Conservation (phyloP, 2,329 filamentous ascomycete species). For the Sporothrix inflata region DNA sequence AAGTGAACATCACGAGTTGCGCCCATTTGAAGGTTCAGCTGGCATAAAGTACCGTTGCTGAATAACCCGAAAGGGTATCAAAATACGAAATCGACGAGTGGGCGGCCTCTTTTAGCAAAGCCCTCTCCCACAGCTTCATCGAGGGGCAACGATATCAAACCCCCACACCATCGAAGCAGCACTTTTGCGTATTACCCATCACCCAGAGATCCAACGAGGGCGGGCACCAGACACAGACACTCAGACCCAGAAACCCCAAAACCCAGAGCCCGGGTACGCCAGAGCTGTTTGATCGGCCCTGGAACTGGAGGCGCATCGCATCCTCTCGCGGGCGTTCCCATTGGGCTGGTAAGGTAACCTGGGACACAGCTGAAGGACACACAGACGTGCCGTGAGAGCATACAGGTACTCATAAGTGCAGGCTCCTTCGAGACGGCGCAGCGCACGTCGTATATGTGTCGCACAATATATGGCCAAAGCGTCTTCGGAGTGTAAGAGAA, state of each 20-base stretch:
- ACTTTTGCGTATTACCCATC: background rate
- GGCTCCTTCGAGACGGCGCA: background rate
- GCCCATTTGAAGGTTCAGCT: background rate
- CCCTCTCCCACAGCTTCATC: background rate
- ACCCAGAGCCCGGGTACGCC: conserved; percentile 5
- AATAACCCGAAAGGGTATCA: background rate
- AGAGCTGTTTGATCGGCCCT: conserved; percentile 17
- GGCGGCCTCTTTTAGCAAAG: background rate
- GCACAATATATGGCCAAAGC: conserved; percentile 29
- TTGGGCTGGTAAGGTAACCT: background rate
- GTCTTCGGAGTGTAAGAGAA: conserved; percentile 26
- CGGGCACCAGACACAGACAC: background rate
- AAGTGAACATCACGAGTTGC: background rate
- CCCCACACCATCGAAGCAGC: background rate
- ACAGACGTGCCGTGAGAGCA: background rate
- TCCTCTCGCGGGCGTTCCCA: conserved; percentile 5
- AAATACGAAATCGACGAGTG: background rate
- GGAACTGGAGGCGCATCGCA: background rate
- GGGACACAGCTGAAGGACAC: background rate
- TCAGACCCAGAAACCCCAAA: background rate
- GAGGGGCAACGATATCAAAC: background rate
- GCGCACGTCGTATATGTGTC: conserved; percentile 17
- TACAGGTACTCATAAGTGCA: background rate
- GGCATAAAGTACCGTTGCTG: background rate
- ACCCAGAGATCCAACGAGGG: background rate